Conservation (phyloP, 192 early-diverging fungal species). For the Diversispora eburnea region DNA sequence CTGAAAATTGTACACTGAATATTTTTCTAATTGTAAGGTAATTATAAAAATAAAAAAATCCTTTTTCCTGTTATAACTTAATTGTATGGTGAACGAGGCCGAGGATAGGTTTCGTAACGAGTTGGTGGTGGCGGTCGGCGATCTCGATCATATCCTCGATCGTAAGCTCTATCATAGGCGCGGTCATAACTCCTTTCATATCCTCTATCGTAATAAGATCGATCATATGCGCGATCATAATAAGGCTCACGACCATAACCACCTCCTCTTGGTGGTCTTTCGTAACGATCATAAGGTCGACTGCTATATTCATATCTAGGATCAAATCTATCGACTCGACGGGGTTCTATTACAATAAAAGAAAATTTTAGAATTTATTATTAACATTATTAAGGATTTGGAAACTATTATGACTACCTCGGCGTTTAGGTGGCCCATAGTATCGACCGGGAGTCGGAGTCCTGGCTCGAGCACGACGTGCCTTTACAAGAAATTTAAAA, state of each 20-base stretch:
- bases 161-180: constrained; percentile 21
- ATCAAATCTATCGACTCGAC: constrained; percentile 45
- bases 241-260: constrained; percentile 28
- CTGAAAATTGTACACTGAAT: neutral
- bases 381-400: neutral
- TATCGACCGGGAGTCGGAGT: constrained; percentile 80
- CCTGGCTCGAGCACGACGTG: constrained; percentile 61
- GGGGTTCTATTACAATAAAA: constrained; percentile 23
- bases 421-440: constrained; percentile 69
- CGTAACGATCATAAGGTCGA: constrained; percentile 38
- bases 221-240: constrained; percentile 31
- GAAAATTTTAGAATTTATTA: neutral
- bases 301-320: constrained; percentile 41
- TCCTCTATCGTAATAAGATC: constrained; percentile 30
- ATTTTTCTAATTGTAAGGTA: constrained; percentile 15
- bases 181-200: constrained; percentile 28
- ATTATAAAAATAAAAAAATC: neutral
- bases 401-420: constrained; percentile 31
- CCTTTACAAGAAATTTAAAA: constrained; percentile 40
- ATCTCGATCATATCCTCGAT: constrained; percentile 29
- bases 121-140: constrained; percentile 21
- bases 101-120: constrained; percentile 24
- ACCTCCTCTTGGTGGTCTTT: constrained; percentile 20
- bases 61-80: neutral
- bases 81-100: constrained; percentile 29